Base-by-base conservation (phyloP, 139 green algal genomes). In the Diplosphaera chodatii region DNA sequence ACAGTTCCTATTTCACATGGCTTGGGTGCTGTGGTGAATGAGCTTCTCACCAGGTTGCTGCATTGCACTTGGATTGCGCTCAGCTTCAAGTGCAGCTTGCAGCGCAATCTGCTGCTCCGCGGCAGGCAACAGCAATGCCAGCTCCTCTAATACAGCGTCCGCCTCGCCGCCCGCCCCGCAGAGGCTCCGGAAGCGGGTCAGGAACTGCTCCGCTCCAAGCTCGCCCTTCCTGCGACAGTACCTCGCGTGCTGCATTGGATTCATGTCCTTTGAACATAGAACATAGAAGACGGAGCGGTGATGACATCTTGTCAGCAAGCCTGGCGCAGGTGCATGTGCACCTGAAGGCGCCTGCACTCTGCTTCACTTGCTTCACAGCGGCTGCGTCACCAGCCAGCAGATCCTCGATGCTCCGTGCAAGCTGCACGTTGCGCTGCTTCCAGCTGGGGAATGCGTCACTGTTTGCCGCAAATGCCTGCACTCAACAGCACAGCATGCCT, bases 71-170 rank as follows among this genome's bases (percentile, higher is more conserved):
- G 62, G 20, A 5, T 55, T 62, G 15, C 63, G 20, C 13, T 37
- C 59, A 29, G 22, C 56, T 1, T 65, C 34, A 22, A 63, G 29
- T n/a, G 71, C 64, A 2, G 2, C 22, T 16, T 23, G 75, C 59
- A 86, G 75, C 64, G 63, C 40, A n/a, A 69, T n/a, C 20, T 73
- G 41, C 64, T 67, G 70, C 3, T 33, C 34, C 1, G 41, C 13
- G 1, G 27, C 32, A 0, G 78, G 78, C 67, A 86, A 25, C 28
- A 86, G 67, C 77, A 78, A 48, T 2, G 73, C 73, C 75, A 84
- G 69, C 55, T 86, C 74, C 32, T 78, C 40, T 66, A 77, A 81
- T 63, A 84, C 32, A 28, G 41, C 65, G 30, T 80, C 71, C n/a
- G 64, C 68, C n/a, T 56, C 55, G 3, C n/a, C 32, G 18, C 40